Percentiles rank a stretch among this genome's conserved stretches.
Evolutionary conservation across 208 protist genomes (phyloP).

Genomic region (Angomonas desouzai): DNA sequence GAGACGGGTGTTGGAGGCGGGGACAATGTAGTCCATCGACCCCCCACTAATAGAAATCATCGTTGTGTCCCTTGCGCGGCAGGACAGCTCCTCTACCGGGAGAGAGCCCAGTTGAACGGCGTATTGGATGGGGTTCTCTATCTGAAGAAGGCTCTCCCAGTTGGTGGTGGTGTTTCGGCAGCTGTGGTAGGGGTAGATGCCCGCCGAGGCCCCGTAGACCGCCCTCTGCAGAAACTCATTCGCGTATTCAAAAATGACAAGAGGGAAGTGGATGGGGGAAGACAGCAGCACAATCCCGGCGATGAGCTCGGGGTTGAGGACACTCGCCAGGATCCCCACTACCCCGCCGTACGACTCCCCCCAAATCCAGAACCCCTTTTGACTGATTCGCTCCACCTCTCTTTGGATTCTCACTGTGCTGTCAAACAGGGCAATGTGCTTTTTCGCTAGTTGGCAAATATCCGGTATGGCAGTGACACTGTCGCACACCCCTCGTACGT

Average conservation of each 20-base stretch:
- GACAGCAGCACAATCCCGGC: slow-evolving; percentile 65
- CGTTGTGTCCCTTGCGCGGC: slow-evolving; percentile 31
- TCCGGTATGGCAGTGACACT: slow-evolving; percentile 7
- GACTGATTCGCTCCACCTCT: slow-evolving; percentile 41
- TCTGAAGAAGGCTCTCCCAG: slow-evolving; percentile 13
- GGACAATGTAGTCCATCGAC: slow-evolving; percentile 65
- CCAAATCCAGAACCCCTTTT: slow-evolving; percentile 65
- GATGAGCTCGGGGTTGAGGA: slow-evolving; percentile 54
- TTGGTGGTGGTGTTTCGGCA: neutral
- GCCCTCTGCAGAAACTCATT: slow-evolving; percentile 40
- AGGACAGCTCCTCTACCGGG: slow-evolving; percentile 25
- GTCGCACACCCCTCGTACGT: slow-evolving; percentile 30
- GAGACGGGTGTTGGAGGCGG: slow-evolving; percentile 45
- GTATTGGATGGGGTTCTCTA: slow-evolving; percentile 19
- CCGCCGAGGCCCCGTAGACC: slow-evolving; percentile 34
- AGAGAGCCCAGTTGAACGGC: slow-evolving; percentile 27
- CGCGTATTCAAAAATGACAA: slow-evolving; percentile 62
- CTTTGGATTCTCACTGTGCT: slow-evolving; percentile 34
- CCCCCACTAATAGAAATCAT: slow-evolving; percentile 68
- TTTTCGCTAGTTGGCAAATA: slow-evolving; percentile 24
- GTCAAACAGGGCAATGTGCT: slow-evolving; percentile 37
- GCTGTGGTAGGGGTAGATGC: slow-evolving; percentile 3
- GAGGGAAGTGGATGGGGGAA: slow-evolving; percentile 58
- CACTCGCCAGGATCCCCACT: slow-evolving; percentile 39
- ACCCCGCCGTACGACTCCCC: slow-evolving; percentile 71